A percentile compares a stretch with the other conserved stretches of the same genome.
These are phyloP conservation scores for Fagus sylvatica DNA, from an alignment of 306 rosid genomes.

Conservation along the genomic window DNA sequence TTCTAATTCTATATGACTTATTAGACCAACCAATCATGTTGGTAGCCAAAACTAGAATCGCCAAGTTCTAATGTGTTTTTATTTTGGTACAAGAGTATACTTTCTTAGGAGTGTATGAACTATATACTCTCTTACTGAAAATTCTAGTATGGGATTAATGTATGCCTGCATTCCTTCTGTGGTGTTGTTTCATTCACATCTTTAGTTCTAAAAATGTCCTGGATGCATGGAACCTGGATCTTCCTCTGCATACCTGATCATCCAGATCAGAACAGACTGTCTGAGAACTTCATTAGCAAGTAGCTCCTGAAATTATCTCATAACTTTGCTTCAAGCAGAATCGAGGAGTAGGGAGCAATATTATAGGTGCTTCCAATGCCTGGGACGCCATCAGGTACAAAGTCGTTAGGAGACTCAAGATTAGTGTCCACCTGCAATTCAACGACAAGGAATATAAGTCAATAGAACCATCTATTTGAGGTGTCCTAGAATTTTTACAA, in stretches of 20 bases:
- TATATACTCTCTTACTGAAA: not conserved
- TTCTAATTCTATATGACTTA: not conserved
- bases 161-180: not conserved
- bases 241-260: not conserved
- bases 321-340: conserved; percentile 79
- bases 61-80: not conserved
- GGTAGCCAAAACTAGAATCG: not conserved
- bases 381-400: conserved; percentile 60
- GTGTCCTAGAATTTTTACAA: not conserved
- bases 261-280: conserved; percentile 5
- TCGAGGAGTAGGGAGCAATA: conserved; percentile 76
- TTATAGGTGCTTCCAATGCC: conserved; percentile 50
- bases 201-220: conserved; percentile 10
- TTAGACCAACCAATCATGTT: not conserved
- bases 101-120: not conserved
- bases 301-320: conserved; percentile 33
- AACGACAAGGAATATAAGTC: not conserved
- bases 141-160: not conserved
- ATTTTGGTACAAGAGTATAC: not conserved
- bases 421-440: conserved; percentile 77
- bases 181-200: conserved; percentile 15
- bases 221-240: conserved; percentile 13
- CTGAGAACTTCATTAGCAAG: conserved; percentile 14
- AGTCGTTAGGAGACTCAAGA: conserved; percentile 71
- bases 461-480: not conserved